These are phyloP conservation scores for Panicum miliaceum DNA, from an alignment of 176 grass and related monocot genomes.

Conservation along the genomic window DNA sequence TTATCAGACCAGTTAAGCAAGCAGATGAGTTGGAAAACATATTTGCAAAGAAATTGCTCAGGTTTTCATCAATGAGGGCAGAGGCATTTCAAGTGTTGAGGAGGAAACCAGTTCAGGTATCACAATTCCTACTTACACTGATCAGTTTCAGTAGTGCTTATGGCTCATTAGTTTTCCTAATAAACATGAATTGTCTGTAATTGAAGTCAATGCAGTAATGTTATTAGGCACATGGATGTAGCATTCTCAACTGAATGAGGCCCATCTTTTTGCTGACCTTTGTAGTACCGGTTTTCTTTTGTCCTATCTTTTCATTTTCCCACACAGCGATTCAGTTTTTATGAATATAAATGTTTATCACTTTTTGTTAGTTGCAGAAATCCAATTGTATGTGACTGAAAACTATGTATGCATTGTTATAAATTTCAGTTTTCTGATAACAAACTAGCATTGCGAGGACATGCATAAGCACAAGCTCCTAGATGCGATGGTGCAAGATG, in stretches of 20 bases:
- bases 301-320: not conserved
- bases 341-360: not conserved
- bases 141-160: not conserved
- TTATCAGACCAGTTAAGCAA: constrained; percentile 76
- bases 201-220: not conserved
- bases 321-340: not conserved
- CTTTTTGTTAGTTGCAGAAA: not conserved
- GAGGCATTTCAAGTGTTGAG: constrained; percentile 96
- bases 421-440: constrained; percentile 97
- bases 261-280: constrained; percentile 17
- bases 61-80: constrained; percentile 95
- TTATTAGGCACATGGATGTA: not conserved
- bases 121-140: constrained; percentile 1
- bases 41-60: constrained; percentile 92
- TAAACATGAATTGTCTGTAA: constrained; percentile 13
- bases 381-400: not conserved
- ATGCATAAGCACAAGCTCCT: constrained; percentile 99
- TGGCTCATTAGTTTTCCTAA: not conserved
- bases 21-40: constrained; percentile 99
- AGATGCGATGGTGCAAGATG: constrained; percentile 83
- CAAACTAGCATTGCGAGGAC: constrained; percentile 95
- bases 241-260: not conserved
- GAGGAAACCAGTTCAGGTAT: constrained; percentile 97
- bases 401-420: not conserved
- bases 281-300: not conserved